A percentile compares a stretch with the other conserved stretches of the same genome.
These are phyloP conservation scores for Blastocladiella britannica DNA, from an alignment of 192 early-diverging fungal genomes.

Conservation along the genomic window DNA sequence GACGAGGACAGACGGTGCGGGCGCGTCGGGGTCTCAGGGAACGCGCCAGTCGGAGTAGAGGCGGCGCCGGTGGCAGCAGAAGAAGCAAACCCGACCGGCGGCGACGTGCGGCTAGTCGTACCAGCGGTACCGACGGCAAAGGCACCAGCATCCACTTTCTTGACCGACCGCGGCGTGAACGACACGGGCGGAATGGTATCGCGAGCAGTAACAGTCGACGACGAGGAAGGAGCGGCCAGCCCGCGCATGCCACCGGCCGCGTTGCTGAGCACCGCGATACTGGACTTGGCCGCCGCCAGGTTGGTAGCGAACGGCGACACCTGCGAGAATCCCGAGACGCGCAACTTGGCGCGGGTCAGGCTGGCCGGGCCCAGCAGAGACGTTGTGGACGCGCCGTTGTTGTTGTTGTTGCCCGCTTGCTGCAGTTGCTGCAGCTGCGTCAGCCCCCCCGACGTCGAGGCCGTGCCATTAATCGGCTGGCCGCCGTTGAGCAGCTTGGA, in stretches of 20 bases:
- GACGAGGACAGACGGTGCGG: too few relatives aligned
- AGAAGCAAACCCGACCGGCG: neutral
- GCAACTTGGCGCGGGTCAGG: neutral
- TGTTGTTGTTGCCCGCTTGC: neutral
- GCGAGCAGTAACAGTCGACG: neutral
- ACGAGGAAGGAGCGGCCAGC: neutral
- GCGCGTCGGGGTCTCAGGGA: neutral
- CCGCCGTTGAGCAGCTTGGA: too few relatives aligned
- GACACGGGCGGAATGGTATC: conserved; percentile 15
- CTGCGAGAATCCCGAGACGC: neutral
- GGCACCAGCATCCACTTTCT: conserved; percentile 23
- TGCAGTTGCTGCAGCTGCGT: too few relatives aligned
- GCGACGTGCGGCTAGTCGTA: neutral
- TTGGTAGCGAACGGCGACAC: neutral
- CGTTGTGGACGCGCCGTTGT: neutral
- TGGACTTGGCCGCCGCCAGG: neutral
- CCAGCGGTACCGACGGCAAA: conserved; percentile 8
- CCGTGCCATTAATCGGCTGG: too few relatives aligned
- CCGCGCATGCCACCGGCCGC: neutral
- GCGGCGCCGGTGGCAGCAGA: conserved; percentile 3
- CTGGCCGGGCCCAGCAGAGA: neutral
- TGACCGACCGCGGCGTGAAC: conserved; percentile 50
- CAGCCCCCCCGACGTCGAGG: too few relatives aligned
- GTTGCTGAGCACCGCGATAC: neutral
- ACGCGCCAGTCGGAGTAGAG: conserved; percentile 2